phyloP scores from a whole-genome alignment of 1,284 basidiomycete genomes.

The Fomes fomentarius region DNA sequence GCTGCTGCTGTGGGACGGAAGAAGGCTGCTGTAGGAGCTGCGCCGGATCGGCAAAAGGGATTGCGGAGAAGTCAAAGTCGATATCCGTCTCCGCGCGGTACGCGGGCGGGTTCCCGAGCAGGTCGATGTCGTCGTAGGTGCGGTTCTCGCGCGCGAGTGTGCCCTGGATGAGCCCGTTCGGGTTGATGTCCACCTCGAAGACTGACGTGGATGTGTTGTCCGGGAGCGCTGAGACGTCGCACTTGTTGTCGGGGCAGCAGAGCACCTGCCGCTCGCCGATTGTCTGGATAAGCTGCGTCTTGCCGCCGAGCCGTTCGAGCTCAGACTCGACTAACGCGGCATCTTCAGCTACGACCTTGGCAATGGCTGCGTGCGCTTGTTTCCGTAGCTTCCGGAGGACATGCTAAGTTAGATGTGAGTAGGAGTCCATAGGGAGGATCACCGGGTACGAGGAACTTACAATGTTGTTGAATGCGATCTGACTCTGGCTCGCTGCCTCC shows the following conservation, averaged over 20 bases:
- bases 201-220: slow-evolving; percentile 5
- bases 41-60: too few relatives aligned
- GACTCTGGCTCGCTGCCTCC: slow-evolving; percentile 47
- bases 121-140: slow-evolving; percentile 33
- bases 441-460: slow-evolving; percentile 36
- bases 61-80: slow-evolving; percentile 3
- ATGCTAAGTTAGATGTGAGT: slow-evolving; percentile 37
- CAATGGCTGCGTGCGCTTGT: slow-evolving; percentile 55
- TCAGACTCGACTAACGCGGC: slow-evolving; percentile 43
- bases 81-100: background rate
- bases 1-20: too few relatives aligned
- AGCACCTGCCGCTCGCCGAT: slow-evolving; percentile 13
- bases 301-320: slow-evolving; percentile 67
- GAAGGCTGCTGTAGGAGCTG: too few relatives aligned
- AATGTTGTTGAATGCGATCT: slow-evolving; percentile 51
- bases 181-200: slow-evolving; percentile 15
- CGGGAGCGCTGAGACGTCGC: too few relatives aligned
- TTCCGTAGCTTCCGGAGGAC: slow-evolving; percentile 51
- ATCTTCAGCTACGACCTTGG: slow-evolving; percentile 36
- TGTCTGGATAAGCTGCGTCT: slow-evolving; percentile 44
- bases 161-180: slow-evolving; percentile 36
- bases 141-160: slow-evolving; percentile 45
- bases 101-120: background rate
- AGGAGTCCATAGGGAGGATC: background rate
- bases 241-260: slow-evolving; percentile 3